Base-by-base conservation (phyloP, 495 filamentous ascomycete genomes). In the Parachaetomium inaequale region DNA sequence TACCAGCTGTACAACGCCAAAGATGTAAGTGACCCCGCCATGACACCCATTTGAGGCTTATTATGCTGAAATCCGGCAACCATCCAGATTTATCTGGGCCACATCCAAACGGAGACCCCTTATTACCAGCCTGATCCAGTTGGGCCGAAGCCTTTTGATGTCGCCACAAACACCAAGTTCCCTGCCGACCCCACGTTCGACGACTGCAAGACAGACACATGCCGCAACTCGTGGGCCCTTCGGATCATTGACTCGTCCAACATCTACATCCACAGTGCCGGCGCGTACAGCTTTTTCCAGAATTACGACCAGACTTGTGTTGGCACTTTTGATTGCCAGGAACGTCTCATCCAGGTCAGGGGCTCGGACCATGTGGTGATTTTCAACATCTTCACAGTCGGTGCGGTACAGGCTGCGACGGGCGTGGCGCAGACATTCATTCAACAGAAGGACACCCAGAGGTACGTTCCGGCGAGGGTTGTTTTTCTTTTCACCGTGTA, bases 71-170 rank as follows among this genome's bases (percentile, higher is more conserved):
- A 40, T 40, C 4, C 12, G 8, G 2, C 38, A n/a, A n/a, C 38
- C 38, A 40, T 40, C 66, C 88, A 93, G 69, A 78, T 93, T 59
- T 95, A 88, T 74, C 86, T 90, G 78, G 85, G 82, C 10, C 72
- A 89, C 34, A 88, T 95, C 55, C 92, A 96, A 70, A 86, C 89
- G 4, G 92, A 96, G 73, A 93, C 92, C 1, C 88, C 91, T 14
- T 96, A 96, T 76, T 57, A 85, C 77, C 90, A 93, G 75, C 80
- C 82, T 63, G 92, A 93, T 74, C 91, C 92, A 1, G 79, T 82
- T 60, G 82, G 89, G 2, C 77, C 86, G 11, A 75, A 73, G 5
- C 7, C 87, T 87, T 12, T 90, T 87, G 75, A 26, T 19, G 19
- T 10, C 69, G 34, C 63, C 57, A 12, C 6, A 21, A 21, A 4